Base-by-base conservation (phyloP, 1,139 yeast genomes). In the Candida glucosophila region DNA sequence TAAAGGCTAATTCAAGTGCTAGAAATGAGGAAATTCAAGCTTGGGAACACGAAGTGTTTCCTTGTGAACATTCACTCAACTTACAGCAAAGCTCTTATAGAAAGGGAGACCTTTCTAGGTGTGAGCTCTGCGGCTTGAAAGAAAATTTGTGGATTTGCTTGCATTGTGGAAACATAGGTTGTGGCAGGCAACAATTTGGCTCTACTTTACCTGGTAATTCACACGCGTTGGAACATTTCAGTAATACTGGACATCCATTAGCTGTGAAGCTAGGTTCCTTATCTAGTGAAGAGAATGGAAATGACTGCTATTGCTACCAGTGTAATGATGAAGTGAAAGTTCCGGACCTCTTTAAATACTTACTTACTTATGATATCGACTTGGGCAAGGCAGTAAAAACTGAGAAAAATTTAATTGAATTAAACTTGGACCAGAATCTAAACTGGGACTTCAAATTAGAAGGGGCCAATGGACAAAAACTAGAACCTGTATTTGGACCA, bases 131-230 rank as follows among this genome's bases (percentile, higher is more conserved):
- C 54, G 73, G 70, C 0, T 58, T 73, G n/a, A 47, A 55, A 7
- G 76, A 75, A 15, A 83, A 83, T 49, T 55, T 86, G 15, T 88
- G 97, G 97, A 77, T 85, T 7, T 88, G 97, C 52, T 58, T 88
- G 19, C 74, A 83, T 10, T 88, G 97, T 57, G 96, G 97, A 0
- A 72, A 75, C 35, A 62, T 85, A 15, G 96, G 95, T 0, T 88
- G 97, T 55, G 93, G 95, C 9, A 66, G 99, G 37, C 77, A 77
- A 19, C 98, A 90, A 50, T 83, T 81, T 44, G 98, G 97, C 17
- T 58, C 66, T 9, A 77, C 85, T n/a, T 73, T 85, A 16, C 76
- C 82, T 14, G 99, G 99, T 4, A 76, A 88, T 43, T 78, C 95
- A 0, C 98, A 90, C 50, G 97, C 95, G 0, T 57, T 90, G 37